These are phyloP conservation scores for Apiotrichum gamsii DNA, from an alignment of 1,284 basidiomycete genomes.

Conservation along the genomic window DNA sequence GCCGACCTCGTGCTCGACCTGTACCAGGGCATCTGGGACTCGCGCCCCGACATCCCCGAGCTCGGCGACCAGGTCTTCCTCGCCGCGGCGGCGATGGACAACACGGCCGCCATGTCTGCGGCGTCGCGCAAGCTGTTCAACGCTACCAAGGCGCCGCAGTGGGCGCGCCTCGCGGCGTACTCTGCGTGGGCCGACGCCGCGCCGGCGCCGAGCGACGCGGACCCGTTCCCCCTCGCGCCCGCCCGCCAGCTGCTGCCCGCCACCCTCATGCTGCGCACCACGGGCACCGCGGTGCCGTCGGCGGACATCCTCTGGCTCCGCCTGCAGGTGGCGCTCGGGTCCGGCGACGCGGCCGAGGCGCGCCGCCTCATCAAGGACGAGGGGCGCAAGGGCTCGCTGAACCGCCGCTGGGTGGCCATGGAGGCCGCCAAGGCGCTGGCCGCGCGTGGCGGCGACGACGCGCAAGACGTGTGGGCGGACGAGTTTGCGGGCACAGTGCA, in stretches of 20 bases:
- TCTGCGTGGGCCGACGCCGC: slow-evolving; percentile 4
- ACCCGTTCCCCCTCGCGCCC: slow-evolving; percentile 17
- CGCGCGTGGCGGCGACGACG: slow-evolving; percentile 1
- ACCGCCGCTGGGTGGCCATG: slow-evolving; percentile 30
- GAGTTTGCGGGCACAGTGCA: slow-evolving; percentile 24
- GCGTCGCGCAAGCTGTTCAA: slow-evolving; percentile 38
- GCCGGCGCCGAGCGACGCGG: slow-evolving; percentile 3
- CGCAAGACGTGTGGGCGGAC: slow-evolving; percentile 16
- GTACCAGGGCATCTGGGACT: slow-evolving; percentile 25
- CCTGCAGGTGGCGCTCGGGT: slow-evolving; percentile 29
- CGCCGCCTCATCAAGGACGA: slow-evolving; percentile 18
- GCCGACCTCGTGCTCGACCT: slow-evolving; percentile 32
- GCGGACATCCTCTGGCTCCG: slow-evolving; percentile 39
- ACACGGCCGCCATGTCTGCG: slow-evolving; percentile 25
- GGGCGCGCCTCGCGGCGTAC: slow-evolving; percentile 39
- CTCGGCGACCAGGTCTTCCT: slow-evolving; percentile 38
- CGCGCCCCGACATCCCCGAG: slow-evolving; percentile 20
- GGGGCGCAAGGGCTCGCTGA: slow-evolving; percentile 23
- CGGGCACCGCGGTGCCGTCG: slow-evolving; percentile 12
- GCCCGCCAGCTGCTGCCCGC: slow-evolving; percentile 23
- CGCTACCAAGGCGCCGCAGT: slow-evolving; percentile 23
- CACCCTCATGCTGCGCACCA: slow-evolving; percentile 22
- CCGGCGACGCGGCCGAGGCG: slow-evolving; percentile 20
- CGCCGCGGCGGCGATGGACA: slow-evolving; percentile 23
- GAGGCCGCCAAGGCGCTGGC: slow-evolving; percentile 20